Evolutionary conservation across 1,284 basidiomycete genomes (phyloP).

Genomic region (Coniophora puteana): DNA sequence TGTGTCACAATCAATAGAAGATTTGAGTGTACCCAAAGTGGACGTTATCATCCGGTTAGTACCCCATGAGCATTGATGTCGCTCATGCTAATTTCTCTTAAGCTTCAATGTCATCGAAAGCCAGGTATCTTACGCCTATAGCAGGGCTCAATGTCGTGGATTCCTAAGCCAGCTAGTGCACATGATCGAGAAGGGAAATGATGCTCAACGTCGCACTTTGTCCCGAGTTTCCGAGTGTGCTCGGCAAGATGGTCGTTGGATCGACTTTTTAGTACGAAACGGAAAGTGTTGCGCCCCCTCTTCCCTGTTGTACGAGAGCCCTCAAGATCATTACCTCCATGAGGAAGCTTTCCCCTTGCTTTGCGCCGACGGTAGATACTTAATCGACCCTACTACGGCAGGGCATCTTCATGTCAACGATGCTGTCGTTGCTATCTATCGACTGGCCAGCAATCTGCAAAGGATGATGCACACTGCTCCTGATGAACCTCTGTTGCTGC

Average conservation of each 20-base stretch:
- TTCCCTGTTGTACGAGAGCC: slow-evolving; percentile 35
- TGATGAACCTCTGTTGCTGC: slow-evolving; percentile 40
- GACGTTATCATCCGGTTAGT: slow-evolving; percentile 58
- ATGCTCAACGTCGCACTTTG: slow-evolving; percentile 49
- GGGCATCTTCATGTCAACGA: slow-evolving; percentile 52
- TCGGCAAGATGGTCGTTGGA: slow-evolving; percentile 37
- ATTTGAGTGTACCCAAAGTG: slow-evolving; percentile 51
- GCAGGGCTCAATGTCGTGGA: slow-evolving; percentile 41
- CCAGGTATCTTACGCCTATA: slow-evolving; percentile 52
- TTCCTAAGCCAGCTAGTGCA: slow-evolving; percentile 53
- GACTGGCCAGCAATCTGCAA: slow-evolving; percentile 34
- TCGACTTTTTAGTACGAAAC: slow-evolving; percentile 35
- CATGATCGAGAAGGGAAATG: slow-evolving; percentile 57
- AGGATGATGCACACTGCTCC: slow-evolving; percentile 4
- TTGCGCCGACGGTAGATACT: slow-evolving; percentile 26
- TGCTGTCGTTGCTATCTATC: slow-evolving; percentile 51
- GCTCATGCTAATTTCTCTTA: slow-evolving; percentile 10
- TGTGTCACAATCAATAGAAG: slow-evolving; percentile 52
- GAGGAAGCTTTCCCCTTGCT: slow-evolving; percentile 39
- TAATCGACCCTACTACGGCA: slow-evolving; percentile 56
- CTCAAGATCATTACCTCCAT: slow-evolving; percentile 38
- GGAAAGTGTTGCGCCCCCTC: slow-evolving; percentile 45
- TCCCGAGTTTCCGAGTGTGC: slow-evolving; percentile 27
- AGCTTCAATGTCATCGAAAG: slow-evolving; percentile 65
- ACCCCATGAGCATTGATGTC: neutral